Base-by-base conservation (phyloP, 768 basidiomycete species). In the Mycena sanguinolenta region DNA sequence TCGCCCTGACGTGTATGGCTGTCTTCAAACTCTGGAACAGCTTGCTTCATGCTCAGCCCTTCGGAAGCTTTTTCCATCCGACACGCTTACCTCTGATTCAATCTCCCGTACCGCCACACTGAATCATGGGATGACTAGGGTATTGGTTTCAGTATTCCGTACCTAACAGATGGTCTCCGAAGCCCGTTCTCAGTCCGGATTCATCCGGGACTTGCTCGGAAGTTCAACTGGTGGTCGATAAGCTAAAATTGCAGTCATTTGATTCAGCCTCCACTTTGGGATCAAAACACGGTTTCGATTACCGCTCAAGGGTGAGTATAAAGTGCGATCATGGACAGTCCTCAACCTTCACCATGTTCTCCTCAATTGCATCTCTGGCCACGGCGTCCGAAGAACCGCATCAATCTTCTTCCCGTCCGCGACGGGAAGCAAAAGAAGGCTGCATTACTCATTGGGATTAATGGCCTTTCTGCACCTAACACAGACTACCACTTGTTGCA, bases 361-460 rank as follows among this genome's bases (percentile, higher is more conserved):
- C 63, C 32, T 3, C 60, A 25, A 30, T 55, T n/a, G 1, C 42
- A 27, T 49, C 60, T 27, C 23, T 14, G 8, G 1, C 57, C 49
- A 5, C 36, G 32, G 21, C 27, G 12, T 46, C n/a, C 23, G 49
- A 70, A 34, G 25, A 46, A 2, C n/a, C 34, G n/a, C 7, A 25
- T 27, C 19, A 54, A n/a, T 50, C 65, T 54, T 67, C 59, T 5
- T 38, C 61, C 52, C 55, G 49, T n/a, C 57, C 30, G 59, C 39
- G 58, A 19, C 62, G 67, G 58, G 63, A 42, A 21, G 58, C 58
- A 34, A 61, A 66, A 32, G 63, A 65, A 57, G n/a, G n/a, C n/a
- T n/a, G 72, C 72, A 28, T 42, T 73, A 44, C 68, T 73, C 36
- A 70, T 73, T 42, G 72, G 72, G 8, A 73, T 73, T 54, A 73